A percentile compares a stretch with the other conserved stretches of the same genome.
phyloP scores from a whole-genome alignment of 1,139 yeast species.

The Blastobotrys malaysiensis region DNA sequence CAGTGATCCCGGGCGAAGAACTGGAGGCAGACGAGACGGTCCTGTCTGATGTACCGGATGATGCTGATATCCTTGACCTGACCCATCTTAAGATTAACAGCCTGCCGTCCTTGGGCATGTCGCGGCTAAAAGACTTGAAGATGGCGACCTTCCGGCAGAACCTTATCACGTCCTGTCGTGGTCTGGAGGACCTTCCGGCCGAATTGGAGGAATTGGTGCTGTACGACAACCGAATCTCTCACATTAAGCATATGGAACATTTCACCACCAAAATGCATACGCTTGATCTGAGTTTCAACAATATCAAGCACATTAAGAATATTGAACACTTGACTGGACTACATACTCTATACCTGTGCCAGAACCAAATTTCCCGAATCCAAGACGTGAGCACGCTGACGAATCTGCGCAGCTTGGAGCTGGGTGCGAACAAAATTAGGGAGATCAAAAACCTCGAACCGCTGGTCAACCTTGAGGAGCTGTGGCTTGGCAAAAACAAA shows the following conservation, averaged over 20 bases:
- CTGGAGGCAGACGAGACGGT: constrained; percentile 37
- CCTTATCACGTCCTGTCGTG: constrained; percentile 65
- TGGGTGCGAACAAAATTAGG: constrained; percentile 84
- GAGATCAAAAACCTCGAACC: constrained; percentile 52
- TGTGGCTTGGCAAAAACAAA: constrained; percentile 92
- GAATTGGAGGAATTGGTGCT: constrained; percentile 74
- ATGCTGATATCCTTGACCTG: constrained; percentile 64
- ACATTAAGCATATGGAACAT: constrained; percentile 66
- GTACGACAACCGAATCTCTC: constrained; percentile 87
- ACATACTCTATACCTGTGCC: constrained; percentile 75
- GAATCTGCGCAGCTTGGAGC: constrained; percentile 66
- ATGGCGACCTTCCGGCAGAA: constrained; percentile 77
- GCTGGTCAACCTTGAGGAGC: constrained; percentile 55
- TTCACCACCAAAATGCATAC: constrained; percentile 47
- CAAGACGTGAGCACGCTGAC: constrained; percentile 56
- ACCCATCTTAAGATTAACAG: constrained; percentile 73
- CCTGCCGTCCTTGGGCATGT: constrained; percentile 58
- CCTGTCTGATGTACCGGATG: constrained; percentile 55
- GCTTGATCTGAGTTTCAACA: constrained; percentile 86
- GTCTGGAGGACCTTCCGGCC: constrained; percentile 56
- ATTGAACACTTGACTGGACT: constrained; percentile 57
- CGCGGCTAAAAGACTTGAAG: constrained; percentile 46
- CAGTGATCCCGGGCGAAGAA: constrained; percentile 23
- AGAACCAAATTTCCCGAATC: constrained; percentile 75
- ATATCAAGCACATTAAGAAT: constrained; percentile 81